Percentiles rank a stretch among this genome's conserved stretches.
Evolutionary conservation across 1,284 basidiomycete species (phyloP).

Genomic region (Trichosporon asahii): DNA sequence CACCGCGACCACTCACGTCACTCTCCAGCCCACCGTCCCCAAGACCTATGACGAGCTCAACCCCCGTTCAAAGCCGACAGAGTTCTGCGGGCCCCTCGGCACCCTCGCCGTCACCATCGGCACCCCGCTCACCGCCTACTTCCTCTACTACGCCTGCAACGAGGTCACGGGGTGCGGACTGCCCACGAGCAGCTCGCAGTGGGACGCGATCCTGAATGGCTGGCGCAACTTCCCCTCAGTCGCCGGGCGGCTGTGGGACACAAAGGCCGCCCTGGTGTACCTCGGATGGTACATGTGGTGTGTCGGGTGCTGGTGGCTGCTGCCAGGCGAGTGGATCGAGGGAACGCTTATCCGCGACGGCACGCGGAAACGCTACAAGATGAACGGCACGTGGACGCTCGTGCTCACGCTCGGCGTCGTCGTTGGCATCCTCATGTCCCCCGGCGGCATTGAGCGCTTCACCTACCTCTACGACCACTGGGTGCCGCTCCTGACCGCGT

Average conservation of each 20-base stretch:
- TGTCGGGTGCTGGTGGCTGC: slow-evolving; percentile 72
- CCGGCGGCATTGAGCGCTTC: slow-evolving; percentile 73
- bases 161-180: slow-evolving; percentile 65
- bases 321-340: slow-evolving; percentile 82
- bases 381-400: slow-evolving; percentile 93
- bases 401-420: slow-evolving; percentile 71
- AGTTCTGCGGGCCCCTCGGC: slow-evolving; percentile 83
- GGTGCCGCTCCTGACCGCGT: slow-evolving; percentile 81
- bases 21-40: slow-evolving; percentile 39
- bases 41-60: slow-evolving; percentile 51
- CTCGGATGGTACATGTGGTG: slow-evolving; percentile 86
- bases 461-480: slow-evolving; percentile 91
- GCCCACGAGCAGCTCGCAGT: slow-evolving; percentile 38
- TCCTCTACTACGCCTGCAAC: slow-evolving; percentile 80
- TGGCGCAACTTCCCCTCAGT: slow-evolving; percentile 31
- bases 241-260: slow-evolving; percentile 66
- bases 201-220: slow-evolving; percentile 18
- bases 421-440: slow-evolving; percentile 61
- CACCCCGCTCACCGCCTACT: slow-evolving; percentile 72
- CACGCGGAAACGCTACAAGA: slow-evolving; percentile 77
- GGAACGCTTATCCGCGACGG: slow-evolving; percentile 78
- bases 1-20: slow-evolving; percentile 46
- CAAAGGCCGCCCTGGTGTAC: slow-evolving; percentile 71
- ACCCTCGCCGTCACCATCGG: slow-evolving; percentile 68
- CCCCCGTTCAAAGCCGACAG: slow-evolving; percentile 60